A percentile compares a stretch with the other conserved stretches of the same genome.
Conservation (phyloP, 768 basidiomycete genomes). For the Sporobolomyces phaffii region DNA sequence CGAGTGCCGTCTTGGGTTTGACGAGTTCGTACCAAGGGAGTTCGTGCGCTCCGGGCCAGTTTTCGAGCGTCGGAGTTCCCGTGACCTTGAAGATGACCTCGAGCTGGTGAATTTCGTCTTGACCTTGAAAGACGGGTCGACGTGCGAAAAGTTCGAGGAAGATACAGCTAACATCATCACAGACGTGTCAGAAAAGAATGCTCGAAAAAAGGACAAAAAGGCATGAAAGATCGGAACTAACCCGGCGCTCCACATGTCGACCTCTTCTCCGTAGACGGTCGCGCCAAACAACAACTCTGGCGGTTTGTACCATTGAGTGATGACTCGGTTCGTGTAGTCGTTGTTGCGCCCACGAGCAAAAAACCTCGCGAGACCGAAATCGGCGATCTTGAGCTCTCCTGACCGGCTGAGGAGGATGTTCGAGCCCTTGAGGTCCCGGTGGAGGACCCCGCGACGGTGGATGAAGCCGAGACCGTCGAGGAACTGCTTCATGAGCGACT, state of each 20-base stretch:
- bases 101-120: constrained; percentile 94
- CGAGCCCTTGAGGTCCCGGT: constrained; percentile 97
- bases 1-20: constrained; percentile 69
- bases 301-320: constrained; percentile 96
- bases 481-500: constrained; percentile 94
- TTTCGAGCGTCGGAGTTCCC: constrained; percentile 61
- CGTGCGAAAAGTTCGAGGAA: constrained; percentile 96
- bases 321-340: constrained; percentile 99
- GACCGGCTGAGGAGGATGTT: constrained; percentile 88
- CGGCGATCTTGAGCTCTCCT: constrained; percentile 90
- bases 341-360: constrained; percentile 82
- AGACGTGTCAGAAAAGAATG: no score
- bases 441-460: constrained; percentile 91
- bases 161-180: constrained; percentile 63
- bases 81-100: constrained; percentile 85
- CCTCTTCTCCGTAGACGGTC: constrained; percentile 91
- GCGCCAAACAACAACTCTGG: constrained; percentile 92
- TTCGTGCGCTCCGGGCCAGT: constrained; percentile 71
- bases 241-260: constrained; percentile 99
- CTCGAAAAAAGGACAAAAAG: constrained; percentile 48
- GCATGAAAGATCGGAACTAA: constrained; percentile 93
- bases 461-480: constrained; percentile 88
- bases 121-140: constrained; percentile 95
- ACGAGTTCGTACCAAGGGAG: constrained; percentile 99
- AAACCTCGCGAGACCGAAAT: constrained; percentile 94